These are phyloP conservation scores for Candida corydali DNA, from an alignment of 805 yeast species.

Conservation along the genomic window DNA sequence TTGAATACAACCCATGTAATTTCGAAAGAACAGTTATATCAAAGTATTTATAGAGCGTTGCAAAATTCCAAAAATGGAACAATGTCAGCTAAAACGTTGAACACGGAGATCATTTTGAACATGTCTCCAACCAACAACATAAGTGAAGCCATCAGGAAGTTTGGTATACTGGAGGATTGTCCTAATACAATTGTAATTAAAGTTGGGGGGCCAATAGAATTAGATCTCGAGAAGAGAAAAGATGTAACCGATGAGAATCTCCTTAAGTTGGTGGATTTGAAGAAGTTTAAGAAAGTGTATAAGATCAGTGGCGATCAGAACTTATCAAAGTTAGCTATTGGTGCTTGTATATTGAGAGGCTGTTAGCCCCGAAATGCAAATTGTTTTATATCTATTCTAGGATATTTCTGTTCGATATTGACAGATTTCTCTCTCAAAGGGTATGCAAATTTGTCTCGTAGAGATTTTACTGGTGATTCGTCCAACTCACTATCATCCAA, in stretches of 20 bases:
- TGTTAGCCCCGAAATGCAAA: conserved; percentile 13
- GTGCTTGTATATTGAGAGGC: conserved; percentile 49
- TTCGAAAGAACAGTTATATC: conserved; percentile 57
- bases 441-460: conserved; percentile 2
- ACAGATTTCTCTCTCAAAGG: conserved; percentile 1
- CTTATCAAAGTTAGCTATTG: conserved; percentile 41
- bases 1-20: conserved; percentile 56
- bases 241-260: conserved; percentile 23
- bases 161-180: conserved; percentile 59
- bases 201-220: conserved; percentile 22
- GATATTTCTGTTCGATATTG: neutral
- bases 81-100: conserved; percentile 60
- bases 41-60: conserved; percentile 59
- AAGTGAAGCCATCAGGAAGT: conserved; percentile 63
- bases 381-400: conserved; percentile 8
- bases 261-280: conserved; percentile 17
- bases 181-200: conserved; percentile 49
- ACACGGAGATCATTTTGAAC: conserved; percentile 68
- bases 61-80: conserved; percentile 44
- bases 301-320: conserved; percentile 30
- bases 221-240: conserved; percentile 7
- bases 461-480: conserved; percentile 30
- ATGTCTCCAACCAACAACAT: conserved; percentile 70
- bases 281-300: conserved; percentile 32
- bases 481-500: conserved; percentile 34